Conservation (phyloP, 192 early-diverging fungal genomes). For the Backusella parvicylindrica region DNA sequence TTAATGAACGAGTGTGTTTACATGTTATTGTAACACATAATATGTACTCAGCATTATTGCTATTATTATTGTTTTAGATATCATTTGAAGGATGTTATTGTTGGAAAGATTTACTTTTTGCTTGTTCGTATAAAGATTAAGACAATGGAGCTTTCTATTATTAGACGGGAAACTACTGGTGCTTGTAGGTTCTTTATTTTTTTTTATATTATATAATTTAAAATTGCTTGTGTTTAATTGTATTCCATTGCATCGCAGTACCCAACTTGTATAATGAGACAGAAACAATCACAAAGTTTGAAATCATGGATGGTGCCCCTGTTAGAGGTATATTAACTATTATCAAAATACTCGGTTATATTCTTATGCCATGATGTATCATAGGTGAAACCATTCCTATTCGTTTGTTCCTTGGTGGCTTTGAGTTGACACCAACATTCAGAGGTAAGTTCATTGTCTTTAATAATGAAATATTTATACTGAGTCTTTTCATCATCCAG, state of each 20-base stretch:
- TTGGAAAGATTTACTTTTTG: slow-evolving; percentile 98
- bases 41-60: not conserved
- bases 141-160: slow-evolving; percentile 98
- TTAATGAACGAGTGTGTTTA: not conserved
- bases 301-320: slow-evolving; percentile 99
- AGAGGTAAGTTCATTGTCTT: slow-evolving; percentile 50
- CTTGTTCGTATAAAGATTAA: slow-evolving; percentile 99
- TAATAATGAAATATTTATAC: not conserved
- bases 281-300: slow-evolving; percentile 98
- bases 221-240: too few species aligned
- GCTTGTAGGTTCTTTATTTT: slow-evolving; percentile 43
- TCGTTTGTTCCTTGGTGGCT: slow-evolving; percentile 92
- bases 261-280: slow-evolving; percentile 98
- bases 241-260: slow-evolving; percentile 34
- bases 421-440: slow-evolving; percentile 97
- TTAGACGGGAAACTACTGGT: slow-evolving; percentile 95
- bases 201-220: not conserved
- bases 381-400: slow-evolving; percentile 94
- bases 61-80: slow-evolving; percentile 53
- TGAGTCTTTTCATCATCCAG: not conserved
- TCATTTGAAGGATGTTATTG: slow-evolving; percentile 96
- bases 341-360: not conserved
- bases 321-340: slow-evolving; percentile 62
- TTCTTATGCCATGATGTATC: not conserved
- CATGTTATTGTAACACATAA: not conserved